These are phyloP conservation scores for Cutaneotrichosporon curvatum DNA, from an alignment of 1,284 basidiomycete species.

Conservation along the genomic window DNA sequence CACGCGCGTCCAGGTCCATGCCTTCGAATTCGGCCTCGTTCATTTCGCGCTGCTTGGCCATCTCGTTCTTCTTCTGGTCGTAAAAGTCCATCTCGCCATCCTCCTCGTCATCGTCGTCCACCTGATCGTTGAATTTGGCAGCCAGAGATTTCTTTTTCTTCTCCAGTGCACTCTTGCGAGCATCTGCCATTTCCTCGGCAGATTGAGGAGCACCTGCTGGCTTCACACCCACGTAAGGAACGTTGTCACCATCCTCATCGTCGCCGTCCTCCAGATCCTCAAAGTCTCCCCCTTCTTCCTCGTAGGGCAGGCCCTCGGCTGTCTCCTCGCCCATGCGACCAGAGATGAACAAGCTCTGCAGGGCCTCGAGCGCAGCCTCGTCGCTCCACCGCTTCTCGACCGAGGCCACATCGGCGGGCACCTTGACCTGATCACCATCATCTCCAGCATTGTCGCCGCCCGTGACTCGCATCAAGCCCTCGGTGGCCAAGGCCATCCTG, in stretches of 20 bases:
- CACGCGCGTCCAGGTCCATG: conserved; percentile 69
- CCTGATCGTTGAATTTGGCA: conserved; percentile 92
- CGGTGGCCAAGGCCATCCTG: conserved; percentile 43
- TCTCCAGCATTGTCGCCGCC: conserved; percentile 42
- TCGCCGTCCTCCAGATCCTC: conserved; percentile 49
- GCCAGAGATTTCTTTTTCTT: conserved; percentile 88
- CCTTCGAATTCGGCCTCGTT: conserved; percentile 82
- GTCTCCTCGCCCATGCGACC: conserved; percentile 49
- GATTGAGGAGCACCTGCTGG: conserved; percentile 16
- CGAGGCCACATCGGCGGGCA: conserved; percentile 49
- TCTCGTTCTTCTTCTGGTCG: conserved; percentile 83
- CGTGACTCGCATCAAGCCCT: conserved; percentile 68
- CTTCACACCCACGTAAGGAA: conserved; percentile 42
- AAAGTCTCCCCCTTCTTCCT: conserved; percentile 49
- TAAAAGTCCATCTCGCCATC: conserved; percentile 73
- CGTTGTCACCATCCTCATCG: conserved; percentile 48
- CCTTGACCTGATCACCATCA: conserved; percentile 68
- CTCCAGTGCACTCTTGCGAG: conserved; percentile 58
- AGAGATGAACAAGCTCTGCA: conserved; percentile 87
- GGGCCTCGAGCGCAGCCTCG: conserved; percentile 74
- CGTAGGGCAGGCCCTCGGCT: conserved; percentile 45
- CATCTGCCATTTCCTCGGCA: conserved; percentile 40
- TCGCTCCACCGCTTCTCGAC: conserved; percentile 69
- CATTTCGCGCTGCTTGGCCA: conserved; percentile 73
- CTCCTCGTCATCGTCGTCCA: conserved; percentile 72